A percentile compares a stretch with the other conserved stretches of the same genome.
Evolutionary conservation across 1,284 basidiomycete genomes (phyloP).

Genomic region (Heterobasidion irregulare): DNA sequence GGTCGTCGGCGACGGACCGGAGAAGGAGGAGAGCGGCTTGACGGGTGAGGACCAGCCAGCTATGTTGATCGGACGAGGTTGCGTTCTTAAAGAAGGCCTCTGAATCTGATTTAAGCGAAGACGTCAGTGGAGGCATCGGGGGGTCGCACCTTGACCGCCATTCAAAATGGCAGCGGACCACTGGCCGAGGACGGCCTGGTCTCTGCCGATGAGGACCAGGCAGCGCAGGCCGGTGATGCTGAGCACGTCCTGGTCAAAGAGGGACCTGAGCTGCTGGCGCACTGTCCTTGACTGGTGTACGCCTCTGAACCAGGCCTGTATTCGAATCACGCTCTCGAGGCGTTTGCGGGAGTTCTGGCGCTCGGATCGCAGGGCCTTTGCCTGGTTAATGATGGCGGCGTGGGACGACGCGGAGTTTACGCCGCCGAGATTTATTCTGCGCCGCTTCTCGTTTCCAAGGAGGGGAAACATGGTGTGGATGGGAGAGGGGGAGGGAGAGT

Average conservation of each 20-base stretch:
- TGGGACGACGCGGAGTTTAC: slow-evolving; percentile 41
- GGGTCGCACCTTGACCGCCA: slow-evolving; percentile 32
- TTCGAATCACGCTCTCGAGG: slow-evolving; percentile 45
- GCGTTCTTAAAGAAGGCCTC: slow-evolving; percentile 25
- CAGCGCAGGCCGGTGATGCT: slow-evolving; percentile 49
- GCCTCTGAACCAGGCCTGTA: slow-evolving; percentile 70
- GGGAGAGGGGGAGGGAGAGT: slow-evolving; percentile 3
- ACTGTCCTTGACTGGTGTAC: slow-evolving; percentile 28
- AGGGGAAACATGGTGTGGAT: slow-evolving; percentile 19
- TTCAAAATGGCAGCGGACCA: slow-evolving; percentile 41
- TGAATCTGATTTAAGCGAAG: not conserved
- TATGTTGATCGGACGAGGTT: slow-evolving; percentile 26
- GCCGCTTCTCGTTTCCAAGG: slow-evolving; percentile 41
- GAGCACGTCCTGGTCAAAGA: slow-evolving; percentile 41
- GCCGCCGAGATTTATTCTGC: slow-evolving; percentile 76
- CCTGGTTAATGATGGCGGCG: slow-evolving; percentile 51
- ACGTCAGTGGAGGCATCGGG: not conserved
- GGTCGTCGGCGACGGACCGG: slow-evolving; percentile 34
- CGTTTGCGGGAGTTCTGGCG: slow-evolving; percentile 45
- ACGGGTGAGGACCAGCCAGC: slow-evolving; percentile 52
- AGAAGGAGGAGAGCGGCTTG: slow-evolving; percentile 42
- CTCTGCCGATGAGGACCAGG: slow-evolving; percentile 49
- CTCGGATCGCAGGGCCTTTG: slow-evolving; percentile 47
- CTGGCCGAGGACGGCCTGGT: slow-evolving; percentile 40
- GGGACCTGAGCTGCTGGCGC: slow-evolving; percentile 30